Evolutionary conservation across 208 protist genomes (phyloP), one percentile per base, ranked within the genome.

Genomic region (Acanthamoeba lenticulata): DNA sequence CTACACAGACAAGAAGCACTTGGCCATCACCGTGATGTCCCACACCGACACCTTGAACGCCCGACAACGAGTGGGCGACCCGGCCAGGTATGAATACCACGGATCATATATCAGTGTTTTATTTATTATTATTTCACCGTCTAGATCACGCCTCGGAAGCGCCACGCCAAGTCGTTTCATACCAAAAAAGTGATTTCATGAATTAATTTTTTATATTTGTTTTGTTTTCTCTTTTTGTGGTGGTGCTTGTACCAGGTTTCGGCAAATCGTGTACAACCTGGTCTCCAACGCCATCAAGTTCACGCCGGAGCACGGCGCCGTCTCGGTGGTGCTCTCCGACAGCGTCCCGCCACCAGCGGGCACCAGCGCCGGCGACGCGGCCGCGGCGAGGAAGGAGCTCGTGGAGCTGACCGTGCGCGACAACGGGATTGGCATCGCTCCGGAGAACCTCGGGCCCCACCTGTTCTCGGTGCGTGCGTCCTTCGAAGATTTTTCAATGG

Each of bases 231-330:
- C 55, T 62, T 62, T 62, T 27, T 24, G 24, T 32, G 55, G 6
- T 9, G 15, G 49, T 13, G 15, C 3, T 13, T 13, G 1, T 27
- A 21, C 0, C 69, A 89, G 79, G 79, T 65, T 89, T 36, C 32
- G 88, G n/a, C 88, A 92, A 67, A 47, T 92, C 4, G 2, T 77
- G 24, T 77, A 21, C 34, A 77, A 40, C 88, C 42, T 92, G 5
- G 36, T 92, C 27, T 77, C 57, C 1, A 92, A 92, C 27, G 88
- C 88, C 57, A 92, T 92, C 34, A 92, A 92, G 88, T 92, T 92
- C 32, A 92, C 88, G 21, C 81, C 49, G 38, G 81, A 90, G 44
- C 9, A 38, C 6, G 81, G 81, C 1, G 24, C 42, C n/a, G 15
- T 85, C n/a, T 44, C 38, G 24, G 74, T 85, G n/a, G 36, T 32